These are phyloP conservation scores for Auriscalpium microsporum DNA, from an alignment of 768 basidiomycete species.

Conservation along the genomic window DNA sequence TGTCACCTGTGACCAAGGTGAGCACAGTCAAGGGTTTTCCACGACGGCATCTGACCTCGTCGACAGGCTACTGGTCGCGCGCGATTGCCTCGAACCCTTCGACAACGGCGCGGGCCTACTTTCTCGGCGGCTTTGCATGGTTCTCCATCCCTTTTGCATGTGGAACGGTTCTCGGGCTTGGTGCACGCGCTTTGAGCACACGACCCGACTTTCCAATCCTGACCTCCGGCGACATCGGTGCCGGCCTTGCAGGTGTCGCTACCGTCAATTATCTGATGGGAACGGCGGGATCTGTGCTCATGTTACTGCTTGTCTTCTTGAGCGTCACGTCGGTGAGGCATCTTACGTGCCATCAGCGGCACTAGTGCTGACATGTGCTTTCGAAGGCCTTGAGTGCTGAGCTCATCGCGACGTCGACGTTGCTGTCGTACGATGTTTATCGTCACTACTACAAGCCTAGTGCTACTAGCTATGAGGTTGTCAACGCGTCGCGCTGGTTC, in stretches of 20 bases:
- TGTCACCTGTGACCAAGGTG: slow-evolving; percentile 19
- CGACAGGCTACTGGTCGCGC: slow-evolving; percentile 28
- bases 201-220: slow-evolving; percentile 22
- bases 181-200: slow-evolving; percentile 21
- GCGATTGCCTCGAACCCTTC: slow-evolving; percentile 30
- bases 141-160: slow-evolving; percentile 32
- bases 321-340: slow-evolving; percentile 25
- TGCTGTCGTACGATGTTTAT: slow-evolving; percentile 29
- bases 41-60: not conserved
- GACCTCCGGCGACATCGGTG: slow-evolving; percentile 22
- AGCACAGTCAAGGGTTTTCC: not conserved
- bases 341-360: not conserved
- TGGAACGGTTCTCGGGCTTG: slow-evolving; percentile 30
- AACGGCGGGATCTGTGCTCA: slow-evolving; percentile 27
- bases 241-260: slow-evolving; percentile 28
- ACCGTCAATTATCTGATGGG: slow-evolving; percentile 28
- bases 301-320: slow-evolving; percentile 29
- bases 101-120: slow-evolving; percentile 29
- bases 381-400: slow-evolving; percentile 23
- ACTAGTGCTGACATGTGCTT: not conserved
- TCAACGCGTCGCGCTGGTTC: slow-evolving; percentile 14
- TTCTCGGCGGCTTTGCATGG: slow-evolving; percentile 33
- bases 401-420: slow-evolving; percentile 28
- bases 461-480: slow-evolving; percentile 7
- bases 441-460: slow-evolving; percentile 22